Evolutionary conservation across 805 yeast genomes (phyloP).

Genomic region (Zygosaccharomyces pseudorouxii): DNA sequence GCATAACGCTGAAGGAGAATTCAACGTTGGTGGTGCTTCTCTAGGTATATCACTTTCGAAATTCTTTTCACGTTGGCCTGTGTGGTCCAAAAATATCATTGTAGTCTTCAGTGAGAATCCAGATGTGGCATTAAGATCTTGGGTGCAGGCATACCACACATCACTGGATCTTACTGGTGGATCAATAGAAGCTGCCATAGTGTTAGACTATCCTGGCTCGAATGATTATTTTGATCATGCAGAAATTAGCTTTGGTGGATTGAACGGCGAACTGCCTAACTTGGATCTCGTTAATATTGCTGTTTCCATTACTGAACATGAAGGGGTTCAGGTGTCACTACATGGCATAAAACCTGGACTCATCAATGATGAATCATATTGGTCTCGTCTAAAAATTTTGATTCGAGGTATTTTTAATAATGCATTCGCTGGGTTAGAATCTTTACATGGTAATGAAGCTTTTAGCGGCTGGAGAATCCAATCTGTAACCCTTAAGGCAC

Average conservation of each 20-base stretch:
- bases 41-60: constrained; percentile 67
- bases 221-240: constrained; percentile 66
- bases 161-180: constrained; percentile 87
- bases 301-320: constrained; percentile 67
- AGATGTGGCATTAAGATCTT: constrained; percentile 61
- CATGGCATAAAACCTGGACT: constrained; percentile 53
- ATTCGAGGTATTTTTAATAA: constrained; percentile 62
- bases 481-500: constrained; percentile 74
- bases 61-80: constrained; percentile 77
- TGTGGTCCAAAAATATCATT: constrained; percentile 94
- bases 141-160: constrained; percentile 94
- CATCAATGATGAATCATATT: constrained; percentile 45
- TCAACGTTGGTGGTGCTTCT: constrained; percentile 78
- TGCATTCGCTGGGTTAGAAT: constrained; percentile 63
- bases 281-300: constrained; percentile 84
- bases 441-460: constrained; percentile 73
- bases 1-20: constrained; percentile 57
- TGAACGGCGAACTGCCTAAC: constrained; percentile 94
- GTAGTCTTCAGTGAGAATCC: constrained; percentile 77
- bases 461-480: constrained; percentile 97
- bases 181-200: constrained; percentile 83
- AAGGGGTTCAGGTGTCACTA: constrained; percentile 63
- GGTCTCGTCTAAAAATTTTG: constrained; percentile 54
- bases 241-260: constrained; percentile 77
- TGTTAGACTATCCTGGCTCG: constrained; percentile 67